phyloP scores from a whole-genome alignment of 2,329 filamentous ascomycete genomes.

The Diaporthe sp. region DNA sequence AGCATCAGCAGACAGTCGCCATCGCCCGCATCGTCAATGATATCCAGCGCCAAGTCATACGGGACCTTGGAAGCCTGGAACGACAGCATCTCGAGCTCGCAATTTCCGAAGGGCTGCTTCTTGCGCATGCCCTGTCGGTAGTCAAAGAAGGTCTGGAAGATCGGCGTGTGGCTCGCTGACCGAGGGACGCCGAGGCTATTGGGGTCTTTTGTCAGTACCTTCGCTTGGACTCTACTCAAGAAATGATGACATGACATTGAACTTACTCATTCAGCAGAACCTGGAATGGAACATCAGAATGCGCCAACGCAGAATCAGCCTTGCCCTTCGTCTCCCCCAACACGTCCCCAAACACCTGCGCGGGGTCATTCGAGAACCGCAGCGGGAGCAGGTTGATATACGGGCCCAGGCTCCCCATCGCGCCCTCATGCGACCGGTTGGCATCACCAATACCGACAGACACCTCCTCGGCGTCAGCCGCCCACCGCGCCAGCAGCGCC shows the following conservation, averaged over 20 bases:
- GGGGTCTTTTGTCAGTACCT: neutral
- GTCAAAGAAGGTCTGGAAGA: constrained; percentile 59
- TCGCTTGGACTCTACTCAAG: neutral
- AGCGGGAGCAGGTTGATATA: constrained; percentile 62
- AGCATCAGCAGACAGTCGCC: constrained; percentile 13
- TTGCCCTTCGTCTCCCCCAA: constrained; percentile 39
- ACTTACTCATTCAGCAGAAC: constrained; percentile 50
- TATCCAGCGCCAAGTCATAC: neutral
- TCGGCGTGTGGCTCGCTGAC: constrained; percentile 50
- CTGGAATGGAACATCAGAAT: constrained; percentile 60
- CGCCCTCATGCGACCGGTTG: constrained; percentile 48
- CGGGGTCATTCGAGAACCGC: constrained; percentile 43
- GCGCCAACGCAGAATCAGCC: constrained; percentile 48
- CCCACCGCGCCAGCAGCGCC: constrained; percentile 31
- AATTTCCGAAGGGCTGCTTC: neutral
- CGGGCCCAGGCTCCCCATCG: constrained; percentile 52
- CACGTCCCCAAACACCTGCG: constrained; percentile 42
- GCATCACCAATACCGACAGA: constrained; percentile 60
- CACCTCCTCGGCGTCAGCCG: constrained; percentile 46
- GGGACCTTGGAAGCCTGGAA: neutral
- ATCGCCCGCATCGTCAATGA: constrained; percentile 7
- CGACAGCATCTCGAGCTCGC: neutral
- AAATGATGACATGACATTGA: fast-evolving
- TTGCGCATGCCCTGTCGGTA: constrained; percentile 38
- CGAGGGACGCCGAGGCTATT: constrained; percentile 48